Evolutionary conservation across 495 filamentous ascomycete genomes (phyloP), one percentile per base, ranked within the genome.

Genomic region (Hypoxylon intermedium): DNA sequence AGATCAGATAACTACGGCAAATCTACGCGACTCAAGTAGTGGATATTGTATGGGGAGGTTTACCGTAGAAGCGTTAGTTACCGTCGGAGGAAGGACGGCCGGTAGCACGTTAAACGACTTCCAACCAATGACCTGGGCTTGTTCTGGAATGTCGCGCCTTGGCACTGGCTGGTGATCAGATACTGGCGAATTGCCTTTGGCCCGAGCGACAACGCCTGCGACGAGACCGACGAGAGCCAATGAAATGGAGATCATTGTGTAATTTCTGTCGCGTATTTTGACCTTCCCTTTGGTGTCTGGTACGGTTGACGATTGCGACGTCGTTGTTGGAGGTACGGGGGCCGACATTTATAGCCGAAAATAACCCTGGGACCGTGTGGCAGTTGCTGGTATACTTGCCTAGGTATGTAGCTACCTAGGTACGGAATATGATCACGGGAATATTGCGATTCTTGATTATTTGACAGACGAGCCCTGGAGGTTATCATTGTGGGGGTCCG

Each of bases 101-200:
- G 63, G 41, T 0, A 79, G 63, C 9, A 71, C 72, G 48, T 76
- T 79, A 58, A 75, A 76, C 12, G 63, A 67, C 48, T 75, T 77
- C 50, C 74, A 75, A 57, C 74, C 53, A 24, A 79, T 79, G 45
- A 76, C 58, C 44, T 81, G 75, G 21, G 76, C 74, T 37, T 76
- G 75, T 11, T 72, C 67, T 9, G 74, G 75, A 46, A 78, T 53
- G 6, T 61, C 65, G n/a, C 59, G 64, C 6, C 41, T 67, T 11
- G 38, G 42, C 33, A 53, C 20, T 15, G 12, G 46, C 21, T 53
- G 26, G 15, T 45, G 34, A 28, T 54, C 26, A 6, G 30, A 43
- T 19, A 15, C 15, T 2, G 50, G 24, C 21, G 33, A 44, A 40
- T 53, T 15, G 16, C 33, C 41, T 6, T 58, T 58, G 3, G 63